Percentiles rank a stretch among this genome's conserved stretches.
These are phyloP conservation scores for Atkinsonella texensis DNA, from an alignment of 2,329 filamentous ascomycete species.

Conservation along the genomic window DNA sequence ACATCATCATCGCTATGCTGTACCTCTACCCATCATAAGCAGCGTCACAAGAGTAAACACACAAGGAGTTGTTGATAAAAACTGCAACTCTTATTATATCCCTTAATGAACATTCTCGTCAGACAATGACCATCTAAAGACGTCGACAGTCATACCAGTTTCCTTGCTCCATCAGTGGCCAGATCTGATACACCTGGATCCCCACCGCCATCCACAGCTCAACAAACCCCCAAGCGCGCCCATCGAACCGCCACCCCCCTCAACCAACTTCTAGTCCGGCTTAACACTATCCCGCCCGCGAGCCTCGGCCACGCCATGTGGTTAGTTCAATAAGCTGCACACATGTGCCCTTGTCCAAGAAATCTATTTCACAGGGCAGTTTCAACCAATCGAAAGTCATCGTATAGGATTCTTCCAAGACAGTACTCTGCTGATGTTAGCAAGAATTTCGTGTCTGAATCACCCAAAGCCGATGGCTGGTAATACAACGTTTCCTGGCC, in stretches of 20 bases:
- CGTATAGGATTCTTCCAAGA: no score
- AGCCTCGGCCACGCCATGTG: conserved; percentile 5
- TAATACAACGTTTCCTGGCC: not conserved
- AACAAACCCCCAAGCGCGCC: conserved; percentile 1
- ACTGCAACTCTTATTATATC: no score
- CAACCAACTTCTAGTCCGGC: not conserved
- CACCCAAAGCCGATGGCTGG: no score
- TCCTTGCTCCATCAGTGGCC: not conserved
- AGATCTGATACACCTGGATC: not conserved
- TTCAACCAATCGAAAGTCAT: no score
- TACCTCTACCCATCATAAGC: no score
- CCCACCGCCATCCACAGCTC: conserved; percentile 3
- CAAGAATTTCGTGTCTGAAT: no score
- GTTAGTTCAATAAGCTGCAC: conserved; percentile 4
- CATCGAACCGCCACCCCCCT: not conserved
- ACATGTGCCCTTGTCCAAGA: not conserved
- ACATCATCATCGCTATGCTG: no score
- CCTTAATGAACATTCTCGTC: not conserved
- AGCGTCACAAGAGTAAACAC: no score
- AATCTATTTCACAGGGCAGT: no score
- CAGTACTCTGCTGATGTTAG: no score
- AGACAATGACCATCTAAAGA: not conserved
- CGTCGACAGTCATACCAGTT: no score
- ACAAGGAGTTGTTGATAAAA: not conserved
- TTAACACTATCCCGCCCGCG: conserved; percentile 4